These are phyloP conservation scores for Rutstroemia sp. DNA, from an alignment of 2,329 filamentous ascomycete genomes.

Conservation along the genomic window DNA sequence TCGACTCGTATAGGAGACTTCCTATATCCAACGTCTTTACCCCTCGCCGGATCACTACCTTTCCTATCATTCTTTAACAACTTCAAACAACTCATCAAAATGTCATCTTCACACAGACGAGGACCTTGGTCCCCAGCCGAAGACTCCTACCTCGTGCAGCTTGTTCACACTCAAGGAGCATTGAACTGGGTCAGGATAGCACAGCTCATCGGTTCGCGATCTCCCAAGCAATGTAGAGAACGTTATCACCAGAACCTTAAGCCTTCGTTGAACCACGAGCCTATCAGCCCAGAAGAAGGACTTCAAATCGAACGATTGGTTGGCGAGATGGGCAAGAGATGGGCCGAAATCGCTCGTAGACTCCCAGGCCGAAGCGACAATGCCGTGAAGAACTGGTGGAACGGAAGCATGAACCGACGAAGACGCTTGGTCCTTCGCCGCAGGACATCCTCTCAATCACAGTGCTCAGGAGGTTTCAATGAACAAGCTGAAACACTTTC, in stretches of 20 bases:
- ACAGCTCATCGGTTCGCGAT: slow-evolving; percentile 64
- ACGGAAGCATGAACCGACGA: slow-evolving; percentile 81
- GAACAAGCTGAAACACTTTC: slow-evolving; percentile 29
- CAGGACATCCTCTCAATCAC: slow-evolving; percentile 22
- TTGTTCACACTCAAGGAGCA: slow-evolving; percentile 65
- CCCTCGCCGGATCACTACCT: not conserved
- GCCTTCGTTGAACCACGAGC: slow-evolving; percentile 63
- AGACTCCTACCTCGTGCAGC: slow-evolving; percentile 60
- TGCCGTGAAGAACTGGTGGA: slow-evolving; percentile 97
- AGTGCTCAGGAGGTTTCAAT: slow-evolving; percentile 21
- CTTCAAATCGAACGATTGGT: slow-evolving; percentile 71
- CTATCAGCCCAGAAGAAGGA: slow-evolving; percentile 65
- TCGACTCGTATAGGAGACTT: not conserved
- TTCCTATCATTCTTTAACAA: not conserved
- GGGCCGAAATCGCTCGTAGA: slow-evolving; percentile 84
- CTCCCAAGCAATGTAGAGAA: slow-evolving; percentile 92
- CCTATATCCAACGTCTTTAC: slow-evolving; percentile 7
- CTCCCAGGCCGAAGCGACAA: slow-evolving; percentile 87
- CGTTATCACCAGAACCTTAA: slow-evolving; percentile 92
- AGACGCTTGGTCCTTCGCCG: slow-evolving; percentile 31
- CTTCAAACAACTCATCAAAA: slow-evolving; percentile 7
- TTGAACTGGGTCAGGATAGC: slow-evolving; percentile 90
- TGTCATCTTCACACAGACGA: slow-evolving; percentile 48
- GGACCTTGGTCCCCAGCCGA: slow-evolving; percentile 80
- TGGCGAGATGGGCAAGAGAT: slow-evolving; percentile 70